Evolutionary conservation across 805 yeast genomes (phyloP), one percentile per base, ranked within the genome.

Genomic region (Blastobotrys peoriensis): DNA sequence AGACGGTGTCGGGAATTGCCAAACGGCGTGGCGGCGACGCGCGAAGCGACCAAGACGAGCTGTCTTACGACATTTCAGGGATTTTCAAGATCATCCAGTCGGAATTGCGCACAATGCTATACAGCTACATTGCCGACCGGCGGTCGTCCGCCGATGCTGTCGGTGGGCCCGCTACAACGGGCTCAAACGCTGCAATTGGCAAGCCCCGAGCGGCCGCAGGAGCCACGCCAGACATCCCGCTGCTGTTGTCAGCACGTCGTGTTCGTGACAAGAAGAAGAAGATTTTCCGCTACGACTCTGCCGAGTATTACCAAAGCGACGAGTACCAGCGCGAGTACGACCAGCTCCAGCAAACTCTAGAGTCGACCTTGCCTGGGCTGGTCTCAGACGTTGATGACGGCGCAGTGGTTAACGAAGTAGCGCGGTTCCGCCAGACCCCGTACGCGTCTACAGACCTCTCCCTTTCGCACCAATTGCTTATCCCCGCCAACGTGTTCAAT

Each of bases 341-440:
- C 22, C 69, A 71, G 23, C 59, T 79, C 40, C 70, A 71, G 36
- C 52, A 62, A 1, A 60, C 69, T 33, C 65, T 86, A 22, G 75
- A 78, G 41, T 79, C 76, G 41, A 72, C 83, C 59, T 85, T 86
- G 46, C 89, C 94, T 0, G 93, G 91, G 0, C 74, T 83, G 53
- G 64, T 59, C 6, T 54, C 65, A 8, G 49, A 59, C 8, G 51
- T 69, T 2, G 58, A 52, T 34, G 65, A 62, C 33, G n/a, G n/a
- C n/a, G n/a, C n/a, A n/a, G 51, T 60, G 35, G 51, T 67, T 20
- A 25, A 43, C 22, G 22, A 23, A 8, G 16, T 36, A 3, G 28
- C 38, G 15, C 19, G 30, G 5, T 36, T 19, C 3, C 20, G 22
- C 20, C 36, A 19, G 50, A 61, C 50, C 51, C 69, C 50, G 63